Evolutionary conservation across 257 asterid genomes (phyloP), one percentile per base, ranked within the genome.

Genomic region (Solanum arcanum): DNA sequence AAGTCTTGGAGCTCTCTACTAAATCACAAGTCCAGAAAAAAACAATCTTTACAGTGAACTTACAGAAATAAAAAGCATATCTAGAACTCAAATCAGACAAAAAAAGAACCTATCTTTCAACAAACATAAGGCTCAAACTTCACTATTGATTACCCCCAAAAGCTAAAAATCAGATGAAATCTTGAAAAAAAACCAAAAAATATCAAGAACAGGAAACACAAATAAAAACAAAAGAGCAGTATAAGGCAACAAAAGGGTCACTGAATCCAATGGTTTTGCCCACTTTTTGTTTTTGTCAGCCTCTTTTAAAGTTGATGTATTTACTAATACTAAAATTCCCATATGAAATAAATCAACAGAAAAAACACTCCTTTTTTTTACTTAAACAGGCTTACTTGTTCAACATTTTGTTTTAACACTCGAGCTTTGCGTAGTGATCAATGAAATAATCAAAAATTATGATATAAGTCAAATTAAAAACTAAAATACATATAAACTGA

Each of bases 81-180:
- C 91, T 88, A 91, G 74, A 70, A 42, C 25, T 37, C 86, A 11
- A 56, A 86, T 72, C 64, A 85, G 82, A 84, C 60, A 87, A 76
- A 60, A 80, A 56, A 80, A 89, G 87, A 88, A 88, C 72, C 49
- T 62, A 89, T 44, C 35, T 85, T 88, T 56, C 77, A 74, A 74
- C 78, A 80, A 78, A 74, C 39, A 46, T 42, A 70, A 44, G 69
- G 41, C 39, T 77, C 86, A 77, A 77, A 84, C 68, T 87, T 69
- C 86, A 41, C 80, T 86, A 29, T 49, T 49, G 41, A 80, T 80
- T 29, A 80, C 42, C 89, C 74, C 89, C 87, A 86, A 74, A 84
- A 85, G 62, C 88, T 85, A 86, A 80, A 89, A 90, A 89, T 3
- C 15, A 69, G 41, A 66, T 83, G 60, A 69, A 83, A 84, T 74